These are phyloP conservation scores for Paecilomyces niveus DNA, from an alignment of 2,329 filamentous ascomycete genomes.

Conservation along the genomic window DNA sequence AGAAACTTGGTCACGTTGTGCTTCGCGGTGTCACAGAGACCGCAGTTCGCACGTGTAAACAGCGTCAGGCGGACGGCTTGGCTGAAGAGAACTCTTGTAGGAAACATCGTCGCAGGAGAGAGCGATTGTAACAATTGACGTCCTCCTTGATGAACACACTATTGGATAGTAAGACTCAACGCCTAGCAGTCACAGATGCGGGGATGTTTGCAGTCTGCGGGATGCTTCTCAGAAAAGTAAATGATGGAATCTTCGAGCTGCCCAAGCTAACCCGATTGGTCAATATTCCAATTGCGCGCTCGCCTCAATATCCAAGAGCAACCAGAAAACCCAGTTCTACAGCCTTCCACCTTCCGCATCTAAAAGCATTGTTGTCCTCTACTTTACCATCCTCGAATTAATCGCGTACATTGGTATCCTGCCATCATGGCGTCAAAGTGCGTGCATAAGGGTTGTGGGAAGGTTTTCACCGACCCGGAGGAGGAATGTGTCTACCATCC, in stretches of 20 bases:
- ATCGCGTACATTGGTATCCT: neutral
- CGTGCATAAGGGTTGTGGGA: slow-evolving; percentile 93
- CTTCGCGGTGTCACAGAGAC: slow-evolving; percentile 56
- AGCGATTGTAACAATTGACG: neutral
- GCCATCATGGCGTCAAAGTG: slow-evolving; percentile 56
- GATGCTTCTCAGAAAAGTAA: neutral
- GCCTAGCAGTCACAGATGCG: neutral
- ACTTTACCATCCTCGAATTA: neutral
- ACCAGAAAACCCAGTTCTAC: neutral
- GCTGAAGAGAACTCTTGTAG: slow-evolving; percentile 21
- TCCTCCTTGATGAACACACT: neutral
- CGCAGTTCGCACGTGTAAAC: slow-evolving; percentile 55
- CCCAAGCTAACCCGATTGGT: slow-evolving; percentile 26
- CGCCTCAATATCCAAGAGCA: neutral
- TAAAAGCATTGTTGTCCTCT: neutral
- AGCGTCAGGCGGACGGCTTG: slow-evolving; percentile 45
- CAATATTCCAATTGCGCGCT: neutral
- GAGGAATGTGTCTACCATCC: slow-evolving; percentile 90
- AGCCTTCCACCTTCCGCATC: neutral
- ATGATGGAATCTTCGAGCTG: slow-evolving; percentile 36
- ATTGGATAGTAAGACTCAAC: neutral
- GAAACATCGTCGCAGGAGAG: slow-evolving; percentile 18
- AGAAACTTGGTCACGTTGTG: slow-evolving; percentile 47
- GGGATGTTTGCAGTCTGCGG: neutral
- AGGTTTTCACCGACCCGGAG: slow-evolving; percentile 71